Evolutionary conservation across 108 stramenopile genomes (phyloP), one percentile per base, ranked within the genome.

Genomic region (Chaetoceros tenuissimus): DNA sequence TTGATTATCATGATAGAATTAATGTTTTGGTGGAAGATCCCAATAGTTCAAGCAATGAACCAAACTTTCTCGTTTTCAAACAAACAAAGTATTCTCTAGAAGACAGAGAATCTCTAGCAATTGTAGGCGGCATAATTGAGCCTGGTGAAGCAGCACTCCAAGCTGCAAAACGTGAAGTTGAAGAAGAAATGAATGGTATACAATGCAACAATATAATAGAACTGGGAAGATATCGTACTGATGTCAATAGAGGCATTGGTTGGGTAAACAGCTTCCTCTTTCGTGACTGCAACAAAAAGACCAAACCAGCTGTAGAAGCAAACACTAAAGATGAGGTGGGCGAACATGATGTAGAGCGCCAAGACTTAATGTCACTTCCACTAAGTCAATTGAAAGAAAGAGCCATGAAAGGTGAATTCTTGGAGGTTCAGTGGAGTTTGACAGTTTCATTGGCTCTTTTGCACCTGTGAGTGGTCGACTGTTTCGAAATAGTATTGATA

Each of bases 1-100:
- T 92, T 44, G 89, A 92, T 51, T 92, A 92, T 67, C 82, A 92
- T 59, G 89, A 92, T 79, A 68, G 85, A 34, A 81, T 92, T 56
- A 87, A 87, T 60, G 85, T 92, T 3, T 66, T 92, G 0, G 89
- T 92, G 10, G 71, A 92, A 57, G 74, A 59, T 19, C 31, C 64
- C 31, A 59, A 53, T 22, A 20, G 25, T 17, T 3, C n/a, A n/a
- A 49, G 31, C 23, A 55, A 62, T 16, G 77, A 82, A 24, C 47
- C 30, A 10, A 57, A 66, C 8, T 92, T 85, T 66, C 34, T 81
- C 2, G 73, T 92, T 8, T 73, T 92, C 51, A 51, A 83, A 63
- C 89, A 92, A 68, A 71, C 85, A 22, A 92, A 92, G 50, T 92
- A 92, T 57, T 85, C 85, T 3, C 52, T 86, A 26, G 76, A 85